These are phyloP conservation scores for Elsinoe arachidis DNA, from an alignment of 2,329 filamentous ascomycete species.

Conservation along the genomic window DNA sequence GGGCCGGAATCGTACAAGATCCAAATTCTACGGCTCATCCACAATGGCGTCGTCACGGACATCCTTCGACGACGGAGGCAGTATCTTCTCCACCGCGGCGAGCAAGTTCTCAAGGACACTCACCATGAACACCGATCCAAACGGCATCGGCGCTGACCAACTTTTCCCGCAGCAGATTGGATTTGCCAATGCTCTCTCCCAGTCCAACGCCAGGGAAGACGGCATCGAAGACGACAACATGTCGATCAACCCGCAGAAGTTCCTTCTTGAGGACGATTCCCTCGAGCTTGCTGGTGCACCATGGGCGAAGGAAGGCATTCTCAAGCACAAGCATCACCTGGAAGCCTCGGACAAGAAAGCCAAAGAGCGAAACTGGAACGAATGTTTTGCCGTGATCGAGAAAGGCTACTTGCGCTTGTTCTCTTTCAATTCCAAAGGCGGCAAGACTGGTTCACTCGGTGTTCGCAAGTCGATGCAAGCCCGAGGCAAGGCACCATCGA, in stretches of 20 bases:
- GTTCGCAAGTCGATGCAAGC: slow-evolving; percentile 26
- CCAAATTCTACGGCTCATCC: slow-evolving; percentile 64
- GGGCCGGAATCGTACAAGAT: slow-evolving; percentile 77
- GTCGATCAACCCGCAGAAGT: slow-evolving; percentile 20
- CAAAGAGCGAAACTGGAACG: slow-evolving; percentile 88
- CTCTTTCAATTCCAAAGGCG: slow-evolving; percentile 69
- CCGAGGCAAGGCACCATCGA: slow-evolving; percentile 25
- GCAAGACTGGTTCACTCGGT: slow-evolving; percentile 36
- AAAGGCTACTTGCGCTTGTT: slow-evolving; percentile 92
- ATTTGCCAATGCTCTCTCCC: slow-evolving; percentile 91
- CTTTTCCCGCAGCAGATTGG: slow-evolving; percentile 96
- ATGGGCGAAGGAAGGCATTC: slow-evolving; percentile 93
- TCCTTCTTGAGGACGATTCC: slow-evolving; percentile 79
- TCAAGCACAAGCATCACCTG: slow-evolving; percentile 93
- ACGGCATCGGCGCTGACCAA: slow-evolving; percentile 60
- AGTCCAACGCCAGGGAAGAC: slow-evolving; percentile 92
- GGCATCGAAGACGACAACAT: slow-evolving; percentile 33
- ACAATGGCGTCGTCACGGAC: slow-evolving; percentile 86
- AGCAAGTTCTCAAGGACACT: slow-evolving; percentile 90
- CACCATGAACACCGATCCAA: slow-evolving; percentile 85
- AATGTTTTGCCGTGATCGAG: slow-evolving; percentile 92
- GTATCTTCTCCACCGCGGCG: slow-evolving; percentile 92
- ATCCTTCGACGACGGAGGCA: slow-evolving; percentile 83
- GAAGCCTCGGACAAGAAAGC: slow-evolving; percentile 85
- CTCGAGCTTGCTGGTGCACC: slow-evolving; percentile 88